A percentile compares a stretch with the other conserved stretches of the same genome.
phyloP scores from a whole-genome alignment of 1,139 yeast species.

The Blastobotrys raffinosifermentans region DNA sequence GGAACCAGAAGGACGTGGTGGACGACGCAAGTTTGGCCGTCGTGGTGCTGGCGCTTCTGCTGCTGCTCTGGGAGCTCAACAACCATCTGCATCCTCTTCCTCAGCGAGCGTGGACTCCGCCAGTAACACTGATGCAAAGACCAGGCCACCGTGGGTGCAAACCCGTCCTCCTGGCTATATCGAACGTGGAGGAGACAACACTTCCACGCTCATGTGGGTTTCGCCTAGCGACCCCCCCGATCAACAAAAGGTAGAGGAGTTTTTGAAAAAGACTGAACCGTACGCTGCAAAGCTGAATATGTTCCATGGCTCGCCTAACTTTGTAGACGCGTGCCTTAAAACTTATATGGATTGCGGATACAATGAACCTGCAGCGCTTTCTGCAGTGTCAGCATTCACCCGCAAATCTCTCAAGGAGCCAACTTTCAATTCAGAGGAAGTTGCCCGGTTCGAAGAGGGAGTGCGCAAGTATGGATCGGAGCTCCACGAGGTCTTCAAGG shows the following conservation, averaged over 20 bases:
- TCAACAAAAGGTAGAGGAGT: constrained; percentile 36
- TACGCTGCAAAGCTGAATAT: constrained; percentile 50
- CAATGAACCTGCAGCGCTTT: constrained; percentile 44
- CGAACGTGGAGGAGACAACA: constrained; percentile 80
- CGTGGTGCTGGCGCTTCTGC: constrained; percentile 1
- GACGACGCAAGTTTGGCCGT: constrained; percentile 4
- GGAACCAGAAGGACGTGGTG: constrained; percentile 36
- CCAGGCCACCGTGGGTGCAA: constrained; percentile 70
- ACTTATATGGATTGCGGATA: constrained; percentile 49
- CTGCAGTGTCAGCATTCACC: constrained; percentile 41
- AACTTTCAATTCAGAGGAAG: constrained; percentile 57
- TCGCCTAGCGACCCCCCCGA: constrained; percentile 27
- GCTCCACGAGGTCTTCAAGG: constrained; percentile 62
- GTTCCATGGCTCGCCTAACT: constrained; percentile 58
- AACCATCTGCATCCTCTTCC: neutral
- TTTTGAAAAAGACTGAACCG: constrained; percentile 49
- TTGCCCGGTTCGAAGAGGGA: constrained; percentile 66
- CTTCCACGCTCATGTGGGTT: constrained; percentile 67
- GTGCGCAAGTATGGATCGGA: constrained; percentile 75
- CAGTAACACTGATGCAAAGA: constrained; percentile 36
- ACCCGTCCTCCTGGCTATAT: constrained; percentile 73
- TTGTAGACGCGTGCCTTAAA: constrained; percentile 63
- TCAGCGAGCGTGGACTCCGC: constrained; percentile 3
- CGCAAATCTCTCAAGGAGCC: constrained; percentile 68
- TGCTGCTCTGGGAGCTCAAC: constrained; percentile 1